Percentiles rank a stretch among this genome's conserved stretches.
These are phyloP conservation scores for Phytopythium mirpurense DNA, from an alignment of 352 stramenopile species.

Conservation along the genomic window DNA sequence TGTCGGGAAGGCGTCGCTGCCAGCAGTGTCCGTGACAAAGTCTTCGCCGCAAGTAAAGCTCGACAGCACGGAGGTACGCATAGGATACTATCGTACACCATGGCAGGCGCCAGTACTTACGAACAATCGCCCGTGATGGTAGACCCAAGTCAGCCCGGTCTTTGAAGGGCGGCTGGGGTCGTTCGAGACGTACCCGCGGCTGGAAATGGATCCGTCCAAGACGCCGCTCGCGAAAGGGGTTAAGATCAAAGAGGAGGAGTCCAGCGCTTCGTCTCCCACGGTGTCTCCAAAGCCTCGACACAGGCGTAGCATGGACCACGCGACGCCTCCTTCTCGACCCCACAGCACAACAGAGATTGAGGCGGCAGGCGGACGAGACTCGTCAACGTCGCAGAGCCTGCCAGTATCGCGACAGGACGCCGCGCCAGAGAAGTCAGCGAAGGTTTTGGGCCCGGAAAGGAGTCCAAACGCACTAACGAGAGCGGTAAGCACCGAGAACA, in stretches of 20 bases:
- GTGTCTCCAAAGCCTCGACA: not conserved
- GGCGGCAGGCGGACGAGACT: not conserved
- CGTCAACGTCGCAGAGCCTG: not conserved
- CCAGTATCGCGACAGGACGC: not conserved
- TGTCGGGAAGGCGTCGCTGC: not conserved
- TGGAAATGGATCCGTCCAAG: conserved; percentile 35
- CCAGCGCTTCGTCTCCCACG: not conserved
- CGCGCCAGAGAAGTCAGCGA: not conserved
- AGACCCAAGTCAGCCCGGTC: not conserved
- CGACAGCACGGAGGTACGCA: not conserved
- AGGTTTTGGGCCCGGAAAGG: not conserved
- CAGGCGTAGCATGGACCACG: not conserved
- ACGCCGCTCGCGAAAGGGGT: conserved; percentile 45
- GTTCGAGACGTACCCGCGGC: conserved; percentile 32
- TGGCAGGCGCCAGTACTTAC: not conserved
- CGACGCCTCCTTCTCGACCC: not conserved
- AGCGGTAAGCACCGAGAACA: not conserved
- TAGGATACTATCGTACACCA: too few species aligned
- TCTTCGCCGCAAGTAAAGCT: not conserved
- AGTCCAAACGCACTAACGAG: not conserved
- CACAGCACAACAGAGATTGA: not conserved
- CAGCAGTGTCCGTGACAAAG: not conserved
- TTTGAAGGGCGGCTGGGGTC: conserved; percentile 35
- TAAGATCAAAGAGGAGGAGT: conserved; percentile 16
- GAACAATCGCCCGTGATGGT: not conserved